phyloP scores from a whole-genome alignment of 345 rosid species.

The Excoecaria cochinchinensis region DNA sequence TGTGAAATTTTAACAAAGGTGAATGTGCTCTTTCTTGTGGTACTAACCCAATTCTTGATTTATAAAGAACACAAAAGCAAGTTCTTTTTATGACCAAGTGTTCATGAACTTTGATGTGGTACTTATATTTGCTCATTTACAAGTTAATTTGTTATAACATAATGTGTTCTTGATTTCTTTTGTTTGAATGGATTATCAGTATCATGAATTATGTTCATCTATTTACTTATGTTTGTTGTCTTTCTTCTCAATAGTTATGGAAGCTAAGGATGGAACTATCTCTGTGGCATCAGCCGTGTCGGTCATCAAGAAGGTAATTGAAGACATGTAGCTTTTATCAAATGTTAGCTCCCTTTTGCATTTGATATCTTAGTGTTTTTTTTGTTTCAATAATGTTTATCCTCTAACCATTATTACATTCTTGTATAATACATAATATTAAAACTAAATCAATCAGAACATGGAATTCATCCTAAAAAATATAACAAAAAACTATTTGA shows the following conservation, averaged over 20 bases:
- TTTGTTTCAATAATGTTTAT: background rate
- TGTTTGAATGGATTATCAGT: background rate
- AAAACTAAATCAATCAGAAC: too few species aligned
- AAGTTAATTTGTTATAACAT: background rate
- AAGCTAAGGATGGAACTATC: slow-evolving; percentile 75
- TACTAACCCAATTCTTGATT: background rate
- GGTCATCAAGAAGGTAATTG: slow-evolving; percentile 80
- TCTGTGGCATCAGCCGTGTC: slow-evolving; percentile 85
- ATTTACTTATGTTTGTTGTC: background rate
- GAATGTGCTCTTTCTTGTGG: background rate
- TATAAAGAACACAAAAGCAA: background rate
- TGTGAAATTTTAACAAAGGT: too few species aligned
- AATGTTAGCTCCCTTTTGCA: background rate
- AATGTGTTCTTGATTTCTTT: background rate
- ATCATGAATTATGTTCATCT: too few species aligned
- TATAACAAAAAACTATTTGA: too few species aligned
- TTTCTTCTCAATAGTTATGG: slow-evolving; percentile 44
- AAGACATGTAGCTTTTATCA: background rate
- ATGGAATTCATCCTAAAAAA: too few species aligned
- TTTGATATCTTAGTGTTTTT: background rate
- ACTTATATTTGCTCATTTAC: background rate
- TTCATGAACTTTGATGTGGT: too few species aligned
- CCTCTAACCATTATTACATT: background rate
- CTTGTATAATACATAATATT: background rate
- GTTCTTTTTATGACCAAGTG: background rate